Evolutionary conservation across 2,329 filamentous ascomycete genomes (phyloP).

Genomic region (Leptographium procerum): DNA sequence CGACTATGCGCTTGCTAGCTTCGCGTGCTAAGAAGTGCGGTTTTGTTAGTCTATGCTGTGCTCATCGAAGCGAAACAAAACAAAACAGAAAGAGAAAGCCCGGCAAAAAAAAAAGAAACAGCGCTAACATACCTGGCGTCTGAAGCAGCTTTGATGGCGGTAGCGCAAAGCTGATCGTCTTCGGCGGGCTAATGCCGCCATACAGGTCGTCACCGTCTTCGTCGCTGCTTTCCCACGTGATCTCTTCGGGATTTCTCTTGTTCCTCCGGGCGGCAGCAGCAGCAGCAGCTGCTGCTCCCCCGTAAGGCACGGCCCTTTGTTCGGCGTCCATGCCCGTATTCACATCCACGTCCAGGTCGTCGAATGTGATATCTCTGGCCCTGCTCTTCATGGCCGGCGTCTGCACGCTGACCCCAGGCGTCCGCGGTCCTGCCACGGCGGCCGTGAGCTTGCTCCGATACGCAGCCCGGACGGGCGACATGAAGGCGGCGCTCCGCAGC

Average conservation of each 20-base stretch:
- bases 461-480: constrained; percentile 50
- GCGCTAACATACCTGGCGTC: constrained; percentile 54
- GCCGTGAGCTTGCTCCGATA: constrained; percentile 30
- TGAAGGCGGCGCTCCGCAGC: constrained; percentile 75
- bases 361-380: constrained; percentile 31
- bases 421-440: constrained; percentile 43
- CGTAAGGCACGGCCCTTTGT: neutral
- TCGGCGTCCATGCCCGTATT: no score
- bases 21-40: constrained; percentile 50
- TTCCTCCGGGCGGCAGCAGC: neutral
- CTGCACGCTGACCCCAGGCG: constrained; percentile 76
- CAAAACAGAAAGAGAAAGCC: no score
- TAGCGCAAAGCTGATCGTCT: constrained; percentile 79
- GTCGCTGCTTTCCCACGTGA: constrained; percentile 65
- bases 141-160: constrained; percentile 67
- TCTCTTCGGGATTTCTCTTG: constrained; percentile 32
- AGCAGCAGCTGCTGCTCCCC: neutral
- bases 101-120: neutral
- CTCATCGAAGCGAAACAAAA: no score
- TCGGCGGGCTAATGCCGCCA: constrained; percentile 76
- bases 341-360: constrained; percentile 3
- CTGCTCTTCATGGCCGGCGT: constrained; percentile 53
- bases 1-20: constrained; percentile 70
- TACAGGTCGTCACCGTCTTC: constrained; percentile 51
- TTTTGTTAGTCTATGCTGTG: neutral